A percentile compares a stretch with the other conserved stretches of the same genome.
Conservation (phyloP, 257 asterid species). For the Solanum chaucha region DNA sequence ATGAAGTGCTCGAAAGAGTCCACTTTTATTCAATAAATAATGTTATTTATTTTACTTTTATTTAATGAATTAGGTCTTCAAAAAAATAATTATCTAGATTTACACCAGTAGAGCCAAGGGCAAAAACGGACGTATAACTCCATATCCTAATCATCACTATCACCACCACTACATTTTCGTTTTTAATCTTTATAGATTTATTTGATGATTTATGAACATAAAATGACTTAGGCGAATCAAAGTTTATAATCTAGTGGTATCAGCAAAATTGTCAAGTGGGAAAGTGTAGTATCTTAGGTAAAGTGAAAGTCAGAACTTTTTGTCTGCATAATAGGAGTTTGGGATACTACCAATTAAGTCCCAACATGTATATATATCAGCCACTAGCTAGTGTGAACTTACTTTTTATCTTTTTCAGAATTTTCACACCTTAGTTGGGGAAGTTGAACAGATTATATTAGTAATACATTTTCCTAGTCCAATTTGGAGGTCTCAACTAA, state of each 20-base stretch:
- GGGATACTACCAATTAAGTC: background rate
- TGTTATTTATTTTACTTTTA: background rate
- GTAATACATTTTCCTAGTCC: background rate
- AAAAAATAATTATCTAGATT: background rate
- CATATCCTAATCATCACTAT: background rate
- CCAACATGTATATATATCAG: background rate
- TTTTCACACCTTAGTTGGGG: slow-evolving; percentile 4
- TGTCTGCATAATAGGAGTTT: background rate
- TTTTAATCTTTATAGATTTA: background rate
- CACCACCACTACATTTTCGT: background rate
- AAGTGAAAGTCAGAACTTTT: background rate
- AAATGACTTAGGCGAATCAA: background rate
- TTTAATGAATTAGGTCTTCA: background rate
- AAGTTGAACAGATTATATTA: background rate
- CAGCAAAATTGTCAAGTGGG: background rate
- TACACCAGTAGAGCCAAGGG: background rate
- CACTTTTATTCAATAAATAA: background rate
- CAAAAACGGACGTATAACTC: background rate
- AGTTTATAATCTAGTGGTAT: background rate
- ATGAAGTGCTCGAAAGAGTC: background rate
- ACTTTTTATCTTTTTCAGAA: background rate
- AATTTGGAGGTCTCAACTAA: background rate
- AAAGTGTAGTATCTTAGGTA: background rate
- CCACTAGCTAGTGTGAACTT: background rate
- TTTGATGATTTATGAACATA: background rate